phyloP scores from a whole-genome alignment of 306 rosid species.

The Rosa persica region DNA sequence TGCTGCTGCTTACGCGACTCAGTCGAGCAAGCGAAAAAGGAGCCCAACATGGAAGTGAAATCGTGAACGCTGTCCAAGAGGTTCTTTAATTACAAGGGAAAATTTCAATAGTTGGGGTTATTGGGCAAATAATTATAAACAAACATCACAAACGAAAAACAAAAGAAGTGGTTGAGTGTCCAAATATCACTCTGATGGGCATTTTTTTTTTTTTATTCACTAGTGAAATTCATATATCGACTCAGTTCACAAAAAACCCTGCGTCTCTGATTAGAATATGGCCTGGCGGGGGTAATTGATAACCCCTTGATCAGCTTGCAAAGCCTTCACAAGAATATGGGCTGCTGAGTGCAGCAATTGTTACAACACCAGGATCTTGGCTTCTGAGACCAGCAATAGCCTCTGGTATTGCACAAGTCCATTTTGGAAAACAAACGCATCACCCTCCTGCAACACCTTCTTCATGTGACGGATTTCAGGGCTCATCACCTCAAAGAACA shows the following conservation, averaged over 20 bases:
- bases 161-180: no score
- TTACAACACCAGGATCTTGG: constrained; percentile 43
- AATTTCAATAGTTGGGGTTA: no score
- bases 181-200: not conserved
- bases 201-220: not conserved
- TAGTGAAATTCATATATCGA: not conserved
- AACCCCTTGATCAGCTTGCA: constrained; percentile 33
- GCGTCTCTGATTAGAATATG: not conserved
- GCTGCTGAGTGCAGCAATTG: not conserved
- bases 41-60: no score
- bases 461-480: constrained; percentile 27
- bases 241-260: not conserved
- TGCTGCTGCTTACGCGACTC: no score
- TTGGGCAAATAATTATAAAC: no score
- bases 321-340: constrained; percentile 29
- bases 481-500: not conserved
- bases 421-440: constrained; percentile 39
- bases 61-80: no score
- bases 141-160: no score
- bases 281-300: constrained; percentile 26
- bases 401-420: constrained; percentile 42
- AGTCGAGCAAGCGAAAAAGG: no score
- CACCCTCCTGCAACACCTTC: constrained; percentile 37
- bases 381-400: constrained; percentile 40
- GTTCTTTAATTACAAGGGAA: no score